Evolutionary conservation across 352 stramenopile species (phyloP).

Genomic region (Aphanomyces euteiches): DNA sequence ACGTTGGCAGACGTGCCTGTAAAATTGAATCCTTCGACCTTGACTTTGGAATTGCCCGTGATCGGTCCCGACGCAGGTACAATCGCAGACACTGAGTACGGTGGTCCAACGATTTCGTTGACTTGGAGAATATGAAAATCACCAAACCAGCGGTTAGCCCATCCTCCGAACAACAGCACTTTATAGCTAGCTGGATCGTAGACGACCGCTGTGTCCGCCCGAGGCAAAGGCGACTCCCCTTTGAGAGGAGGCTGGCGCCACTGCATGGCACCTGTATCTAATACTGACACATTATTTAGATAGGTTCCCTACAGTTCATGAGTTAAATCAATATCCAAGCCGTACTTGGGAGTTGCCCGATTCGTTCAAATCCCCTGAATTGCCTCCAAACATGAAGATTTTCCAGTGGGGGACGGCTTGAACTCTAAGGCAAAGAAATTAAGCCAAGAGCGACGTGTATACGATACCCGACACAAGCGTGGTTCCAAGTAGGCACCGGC

Average conservation of each 20-base stretch:
- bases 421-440: constrained; percentile 40
- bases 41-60: constrained; percentile 89
- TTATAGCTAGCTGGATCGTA: constrained; percentile 89
- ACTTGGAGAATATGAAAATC: constrained; percentile 92
- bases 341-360: constrained; percentile 66
- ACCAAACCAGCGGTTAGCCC: constrained; percentile 94
- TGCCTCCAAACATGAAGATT: constrained; percentile 96
- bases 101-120: constrained; percentile 92
- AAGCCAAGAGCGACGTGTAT: background rate
- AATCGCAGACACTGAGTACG: constrained; percentile 92
- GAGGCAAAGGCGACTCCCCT: constrained; percentile 78
- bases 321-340: constrained; percentile 21
- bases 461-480: constrained; percentile 79
- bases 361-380: constrained; percentile 90
- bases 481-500: constrained; percentile 89
- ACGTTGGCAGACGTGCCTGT: constrained; percentile 75
- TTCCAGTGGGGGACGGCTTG: constrained; percentile 96
- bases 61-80: constrained; percentile 90
- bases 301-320: constrained; percentile 57
- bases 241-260: constrained; percentile 62
- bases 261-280: constrained; percentile 88
- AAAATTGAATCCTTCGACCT: constrained; percentile 92
- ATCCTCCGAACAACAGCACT: constrained; percentile 95
- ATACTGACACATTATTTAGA: constrained; percentile 85
- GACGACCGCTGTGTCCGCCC: constrained; percentile 91